A percentile compares a stretch with the other conserved stretches of the same genome.
phyloP scores from a whole-genome alignment of 78 protist genomes.

The slime mould (Dictyostelium discoideum) region DNA sequence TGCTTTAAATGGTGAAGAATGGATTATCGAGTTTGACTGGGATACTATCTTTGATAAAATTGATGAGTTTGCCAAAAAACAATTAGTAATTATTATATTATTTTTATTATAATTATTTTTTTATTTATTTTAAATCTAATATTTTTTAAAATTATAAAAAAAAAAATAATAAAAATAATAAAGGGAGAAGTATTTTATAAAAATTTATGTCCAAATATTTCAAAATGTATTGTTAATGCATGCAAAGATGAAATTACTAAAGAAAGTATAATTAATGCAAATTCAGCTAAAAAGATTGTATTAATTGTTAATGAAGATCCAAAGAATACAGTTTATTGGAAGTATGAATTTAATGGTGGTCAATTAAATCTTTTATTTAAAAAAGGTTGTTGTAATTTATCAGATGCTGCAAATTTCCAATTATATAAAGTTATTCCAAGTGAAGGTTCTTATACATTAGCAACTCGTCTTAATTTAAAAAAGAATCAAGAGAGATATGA shows the following conservation, averaged over 20 bases:
- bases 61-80: not conserved
- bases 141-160: too few species aligned
- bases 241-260: conserved; percentile 46
- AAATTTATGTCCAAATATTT: not conserved
- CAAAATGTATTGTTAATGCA: not conserved
- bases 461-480: conserved; percentile 19
- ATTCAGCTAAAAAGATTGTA: not conserved
- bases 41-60: conserved; percentile 15
- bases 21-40: conserved; percentile 52
- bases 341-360: conserved; percentile 2
- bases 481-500: conserved; percentile 15
- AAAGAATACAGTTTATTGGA: conserved; percentile 54
- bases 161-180: not conserved
- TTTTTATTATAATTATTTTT: too few species aligned
- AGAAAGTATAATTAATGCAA: conserved; percentile 42
- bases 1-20: conserved; percentile 15
- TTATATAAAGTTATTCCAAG: conserved; percentile 43
- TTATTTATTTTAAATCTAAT: too few species aligned
- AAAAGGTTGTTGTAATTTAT: not conserved
- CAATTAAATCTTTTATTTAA: conserved; percentile 13
- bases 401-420: conserved; percentile 16
- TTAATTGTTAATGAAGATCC: conserved; percentile 19
- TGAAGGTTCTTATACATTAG: conserved; percentile 37
- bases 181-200: conserved; percentile 38
- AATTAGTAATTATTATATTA: not conserved